phyloP scores from a whole-genome alignment of 2,329 filamentous ascomycete genomes.

The Grosmannia clavigera region DNA sequence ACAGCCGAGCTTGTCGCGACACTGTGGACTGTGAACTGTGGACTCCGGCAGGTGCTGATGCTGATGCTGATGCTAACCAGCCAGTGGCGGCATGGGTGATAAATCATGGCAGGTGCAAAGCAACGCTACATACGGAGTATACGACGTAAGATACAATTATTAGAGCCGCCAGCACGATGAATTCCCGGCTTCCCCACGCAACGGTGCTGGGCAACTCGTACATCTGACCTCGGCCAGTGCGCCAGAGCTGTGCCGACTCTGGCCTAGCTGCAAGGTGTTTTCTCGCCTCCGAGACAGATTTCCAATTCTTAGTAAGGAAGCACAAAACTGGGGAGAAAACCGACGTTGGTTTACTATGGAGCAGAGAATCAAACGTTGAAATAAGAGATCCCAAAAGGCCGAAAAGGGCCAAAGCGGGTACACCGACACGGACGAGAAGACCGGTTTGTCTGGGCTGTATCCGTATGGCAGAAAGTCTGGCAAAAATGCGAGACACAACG shows the following conservation, averaged over 20 bases:
- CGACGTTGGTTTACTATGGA: neutral
- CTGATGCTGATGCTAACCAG: neutral
- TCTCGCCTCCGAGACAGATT: neutral
- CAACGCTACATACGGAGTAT: neutral
- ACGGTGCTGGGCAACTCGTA: neutral
- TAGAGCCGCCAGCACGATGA: neutral
- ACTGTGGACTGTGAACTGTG: neutral
- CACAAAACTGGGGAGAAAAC: neutral
- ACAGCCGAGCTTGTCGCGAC: slow-evolving; percentile 7
- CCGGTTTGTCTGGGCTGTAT: neutral
- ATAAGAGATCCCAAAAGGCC: neutral
- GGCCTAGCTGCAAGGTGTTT: neutral
- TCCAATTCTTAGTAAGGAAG: neutral
- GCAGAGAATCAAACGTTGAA: neutral
- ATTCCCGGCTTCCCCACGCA: slow-evolving; percentile 2
- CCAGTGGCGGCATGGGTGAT: slow-evolving; percentile 6
- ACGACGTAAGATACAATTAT: neutral
- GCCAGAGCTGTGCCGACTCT: neutral
- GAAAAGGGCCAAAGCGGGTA: neutral
- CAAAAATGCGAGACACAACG: neutral
- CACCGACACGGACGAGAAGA: neutral
- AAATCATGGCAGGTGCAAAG: slow-evolving; percentile 1
- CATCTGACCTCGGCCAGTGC: neutral
- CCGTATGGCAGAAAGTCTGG: neutral
- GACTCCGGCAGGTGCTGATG: neutral